A percentile compares a stretch with the other conserved stretches of the same genome.
Evolutionary conservation across 148 eudicot species (phyloP).

Genomic region (Linanthus parryae): DNA sequence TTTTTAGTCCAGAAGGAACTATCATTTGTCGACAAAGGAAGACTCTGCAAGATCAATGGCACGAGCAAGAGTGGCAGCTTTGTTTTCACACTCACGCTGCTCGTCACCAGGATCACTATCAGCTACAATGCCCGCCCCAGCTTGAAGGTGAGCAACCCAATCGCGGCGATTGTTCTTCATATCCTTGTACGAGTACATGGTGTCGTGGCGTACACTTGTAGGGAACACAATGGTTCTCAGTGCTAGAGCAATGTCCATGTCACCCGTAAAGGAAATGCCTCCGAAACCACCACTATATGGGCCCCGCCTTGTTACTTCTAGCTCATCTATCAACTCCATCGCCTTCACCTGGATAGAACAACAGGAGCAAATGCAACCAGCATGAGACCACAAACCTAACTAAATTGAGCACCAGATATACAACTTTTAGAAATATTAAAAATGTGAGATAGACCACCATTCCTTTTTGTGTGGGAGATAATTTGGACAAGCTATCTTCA

Average conservation of each 20-base stretch:
- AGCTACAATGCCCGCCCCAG: conserved; percentile 97
- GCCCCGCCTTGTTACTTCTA: conserved; percentile 90
- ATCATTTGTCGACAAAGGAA: conserved; percentile 50
- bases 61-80: conserved; percentile 91
- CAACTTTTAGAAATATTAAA: too few species aligned
- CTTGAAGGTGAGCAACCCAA: conserved; percentile 95
- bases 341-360: conserved; percentile 99
- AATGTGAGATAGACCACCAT: too few species aligned
- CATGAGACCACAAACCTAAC: too few species aligned
- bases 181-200: conserved; percentile 83
- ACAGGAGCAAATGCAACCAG: too few species aligned
- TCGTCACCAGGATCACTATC: conserved; percentile 91
- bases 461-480: too few species aligned
- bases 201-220: conserved; percentile 62
- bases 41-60: conserved; percentile 99
- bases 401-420: too few species aligned
- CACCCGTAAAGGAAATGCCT: conserved; percentile 92
- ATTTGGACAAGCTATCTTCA: too few species aligned
- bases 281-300: conserved; percentile 99
- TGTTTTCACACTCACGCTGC: conserved; percentile 95
- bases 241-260: conserved; percentile 95
- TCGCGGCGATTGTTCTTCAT: conserved; percentile 51
- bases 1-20: not conserved
- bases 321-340: conserved; percentile 92
- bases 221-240: conserved; percentile 94